Percentiles rank a stretch among this genome's conserved stretches.
phyloP scores from a whole-genome alignment of 208 protist genomes.

The Naegleria fowleri region DNA sequence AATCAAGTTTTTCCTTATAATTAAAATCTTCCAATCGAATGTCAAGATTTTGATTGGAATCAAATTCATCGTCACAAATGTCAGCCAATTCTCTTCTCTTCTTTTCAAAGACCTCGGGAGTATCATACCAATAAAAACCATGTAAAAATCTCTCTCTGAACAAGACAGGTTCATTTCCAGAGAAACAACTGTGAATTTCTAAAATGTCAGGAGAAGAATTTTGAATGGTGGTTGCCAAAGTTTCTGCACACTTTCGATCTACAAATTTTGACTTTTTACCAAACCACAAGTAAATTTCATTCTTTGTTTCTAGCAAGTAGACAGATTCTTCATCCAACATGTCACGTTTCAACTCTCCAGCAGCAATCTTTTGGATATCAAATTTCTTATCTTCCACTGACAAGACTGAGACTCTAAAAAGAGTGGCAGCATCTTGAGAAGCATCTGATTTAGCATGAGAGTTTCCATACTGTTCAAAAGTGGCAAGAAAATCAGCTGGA shows the following conservation, averaged over 20 bases:
- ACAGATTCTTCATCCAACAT: background rate
- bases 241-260: background rate
- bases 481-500: background rate
- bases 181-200: background rate
- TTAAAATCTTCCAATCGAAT: background rate
- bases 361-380: background rate
- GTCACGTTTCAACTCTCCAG: background rate
- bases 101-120: background rate
- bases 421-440: background rate
- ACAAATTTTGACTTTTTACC: background rate
- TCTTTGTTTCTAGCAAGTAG: constrained; percentile 15
- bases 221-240: background rate
- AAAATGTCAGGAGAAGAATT: background rate
- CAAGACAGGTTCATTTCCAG: background rate
- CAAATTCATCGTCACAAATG: background rate
- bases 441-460: background rate
- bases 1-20: constrained; percentile 6
- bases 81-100: background rate
- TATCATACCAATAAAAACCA: background rate
- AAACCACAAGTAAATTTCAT: background rate
- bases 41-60: background rate
- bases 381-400: background rate
- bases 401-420: background rate
- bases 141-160: background rate
- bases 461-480: background rate